Base-by-base conservation (phyloP, 768 basidiomycete genomes). In the Xerocomus brunneocitrinus region DNA sequence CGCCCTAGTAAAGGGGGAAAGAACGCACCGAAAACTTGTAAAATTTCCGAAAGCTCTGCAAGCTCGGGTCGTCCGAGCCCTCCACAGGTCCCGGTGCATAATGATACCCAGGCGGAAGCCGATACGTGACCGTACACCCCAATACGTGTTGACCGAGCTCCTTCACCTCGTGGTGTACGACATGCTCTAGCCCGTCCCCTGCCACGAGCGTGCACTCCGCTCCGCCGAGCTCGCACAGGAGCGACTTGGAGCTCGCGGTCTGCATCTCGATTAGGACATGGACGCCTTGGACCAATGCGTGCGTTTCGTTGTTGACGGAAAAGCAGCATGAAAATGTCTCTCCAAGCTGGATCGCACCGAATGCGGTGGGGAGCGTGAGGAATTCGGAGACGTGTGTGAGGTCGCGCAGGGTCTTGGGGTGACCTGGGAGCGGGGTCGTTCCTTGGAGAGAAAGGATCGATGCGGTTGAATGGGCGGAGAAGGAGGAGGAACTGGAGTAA, bases 71-170 rank as follows among this genome's bases (percentile, higher is more conserved):
- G 30, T 74, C 73, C 0, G 72, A 63, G 41, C 82, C 77, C 49
- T 81, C 77, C 12, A 72, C 65, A 14, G 78, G 70, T n/a, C 74
- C 76, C 7, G 79, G 76, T 5, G 76, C 65, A 25, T 73, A 69
- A n/a, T 81, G 79, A 42, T 75, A 71, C 53, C 79, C 79, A 14
- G 79, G 76, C 3, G 85, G 84, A 10, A 87, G 75, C n/a, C 80
- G 84, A 74, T 95, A 97, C 24, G 80, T 79, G 27, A 95, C 89
- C 6, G 84, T 84, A 63, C 91, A 93, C 2, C 84, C 89, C 36
- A 98, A 73, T 10, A 95, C 89, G 67, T 95, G 93, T 64, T 91
- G 84, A 1, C 92, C 93, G 19, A 95, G 76, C 65, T 98, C 94
- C 70, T 97, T 97, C 59, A 97, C 89, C 72, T 98, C 95, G 62